Conservation (phyloP, 2,329 filamentous ascomycete genomes). For the Monilinia vaccinii-corymbosi region DNA sequence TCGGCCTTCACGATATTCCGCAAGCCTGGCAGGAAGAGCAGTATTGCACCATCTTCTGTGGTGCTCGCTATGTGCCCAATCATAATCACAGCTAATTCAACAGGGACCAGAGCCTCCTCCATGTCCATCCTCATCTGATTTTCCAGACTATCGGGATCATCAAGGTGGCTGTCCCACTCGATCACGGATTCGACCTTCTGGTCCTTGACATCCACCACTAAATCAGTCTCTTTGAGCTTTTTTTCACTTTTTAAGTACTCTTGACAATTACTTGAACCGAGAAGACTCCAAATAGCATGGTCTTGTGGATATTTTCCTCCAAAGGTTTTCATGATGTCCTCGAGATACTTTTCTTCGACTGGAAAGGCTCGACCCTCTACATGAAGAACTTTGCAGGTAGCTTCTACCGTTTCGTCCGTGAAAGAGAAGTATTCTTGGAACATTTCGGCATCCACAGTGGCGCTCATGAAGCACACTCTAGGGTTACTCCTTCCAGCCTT, state of each 20-base stretch:
- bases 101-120: conserved; percentile 51
- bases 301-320: not conserved
- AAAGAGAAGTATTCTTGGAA: conserved; percentile 74
- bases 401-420: conserved; percentile 48
- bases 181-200: not conserved
- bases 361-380: conserved; percentile 83
- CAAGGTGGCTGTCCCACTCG: not conserved
- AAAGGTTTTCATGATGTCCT: conserved; percentile 65
- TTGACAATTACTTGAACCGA: not conserved
- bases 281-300: not conserved
- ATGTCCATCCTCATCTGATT: conserved; percentile 31
- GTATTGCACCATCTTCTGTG: conserved; percentile 70
- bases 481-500: conserved; percentile 65
- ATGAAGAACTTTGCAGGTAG: conserved; percentile 64
- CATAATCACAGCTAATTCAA: conserved; percentile 71
- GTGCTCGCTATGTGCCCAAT: conserved; percentile 75
- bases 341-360: conserved; percentile 77
- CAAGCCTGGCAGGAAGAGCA: conserved; percentile 87
- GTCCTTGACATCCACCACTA: not conserved
- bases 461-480: conserved; percentile 89
- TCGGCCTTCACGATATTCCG: conserved; percentile 78
- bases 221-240: not conserved
- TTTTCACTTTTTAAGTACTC: not conserved
- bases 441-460: conserved; percentile 76
- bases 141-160: not conserved